Percentiles rank a stretch among this genome's conserved stretches.
Evolutionary conservation across 495 filamentous ascomycete species (phyloP).

Genomic region (Talaromyces thailandensis): DNA sequence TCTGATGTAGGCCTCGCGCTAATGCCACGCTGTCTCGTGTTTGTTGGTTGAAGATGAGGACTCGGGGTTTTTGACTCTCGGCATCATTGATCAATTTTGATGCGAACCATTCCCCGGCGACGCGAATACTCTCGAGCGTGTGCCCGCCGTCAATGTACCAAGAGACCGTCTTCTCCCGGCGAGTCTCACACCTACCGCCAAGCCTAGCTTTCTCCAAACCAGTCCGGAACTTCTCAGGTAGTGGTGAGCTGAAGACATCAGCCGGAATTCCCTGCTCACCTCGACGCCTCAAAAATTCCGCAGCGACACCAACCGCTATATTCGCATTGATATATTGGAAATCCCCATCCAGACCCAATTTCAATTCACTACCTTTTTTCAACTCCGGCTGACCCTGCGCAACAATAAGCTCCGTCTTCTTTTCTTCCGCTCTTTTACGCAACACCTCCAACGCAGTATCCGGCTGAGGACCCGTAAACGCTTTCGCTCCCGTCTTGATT

Average conservation of each 20-base stretch:
- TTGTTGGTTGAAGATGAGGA: slow-evolving; percentile 95
- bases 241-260: slow-evolving; percentile 31
- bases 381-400: slow-evolving; percentile 58
- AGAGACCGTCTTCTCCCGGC: slow-evolving; percentile 52
- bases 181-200: slow-evolving; percentile 77
- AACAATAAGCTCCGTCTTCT: slow-evolving; percentile 48
- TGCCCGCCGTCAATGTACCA: slow-evolving; percentile 95
- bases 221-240: slow-evolving; percentile 59
- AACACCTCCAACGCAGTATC: slow-evolving; percentile 60
- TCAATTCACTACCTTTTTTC: slow-evolving; percentile 35
- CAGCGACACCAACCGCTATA: slow-evolving; percentile 68
- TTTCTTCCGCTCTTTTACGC: slow-evolving; percentile 59
- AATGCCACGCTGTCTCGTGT: slow-evolving; percentile 61
- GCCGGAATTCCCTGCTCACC: slow-evolving; percentile 35
- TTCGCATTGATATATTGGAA: slow-evolving; percentile 87
- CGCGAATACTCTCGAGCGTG: slow-evolving; percentile 76
- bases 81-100: slow-evolving; percentile 36
- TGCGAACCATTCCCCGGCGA: slow-evolving; percentile 75
- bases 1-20: slow-evolving; percentile 58
- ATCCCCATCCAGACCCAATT: slow-evolving; percentile 63
- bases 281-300: slow-evolving; percentile 42
- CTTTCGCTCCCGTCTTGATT: slow-evolving; percentile 62
- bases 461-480: slow-evolving; percentile 68
- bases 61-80: slow-evolving; percentile 34
- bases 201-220: slow-evolving; percentile 71